Base-by-base conservation (phyloP, 1,284 basidiomycete genomes). In the Pisolithus thermaeus region DNA sequence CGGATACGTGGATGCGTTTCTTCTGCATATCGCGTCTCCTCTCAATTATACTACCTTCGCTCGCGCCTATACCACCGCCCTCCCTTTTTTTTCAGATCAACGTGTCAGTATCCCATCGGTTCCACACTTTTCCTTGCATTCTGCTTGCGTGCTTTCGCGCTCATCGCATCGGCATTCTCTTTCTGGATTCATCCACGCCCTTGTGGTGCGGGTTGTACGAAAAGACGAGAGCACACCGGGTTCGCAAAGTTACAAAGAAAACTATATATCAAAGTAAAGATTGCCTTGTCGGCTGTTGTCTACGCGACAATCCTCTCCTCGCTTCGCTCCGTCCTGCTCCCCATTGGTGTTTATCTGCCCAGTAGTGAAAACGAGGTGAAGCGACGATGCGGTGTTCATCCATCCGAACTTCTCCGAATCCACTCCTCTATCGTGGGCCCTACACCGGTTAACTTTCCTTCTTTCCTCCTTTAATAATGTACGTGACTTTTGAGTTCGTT, bases 141-240 rank as follows among this genome's bases (percentile, higher is more conserved):
- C 59, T 62, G 67, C 72, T 70, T 70, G 68, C 71, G 70, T 71
- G 73, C 73, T 74, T 64, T 75, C 71, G 66, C 71, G 64, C 44
- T 62, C 59, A 65, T 64, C 62, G 66, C 70, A 70, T 58, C 59
- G 58, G 69, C 65, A 67, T 61, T 62, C 57, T 50, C 56, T 47
- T 67, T 63, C 57, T 64, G 69, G 69, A 58, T 60, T 25, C 56
- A 57, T 61, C 49, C 20, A 46, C 54, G 48, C 49, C 36, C 46
- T 35, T 47, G 37, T 49, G 14, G 51, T 63, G 52, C 58, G 67
- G 63, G 56, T 65, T 66, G 64, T 66, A 66, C 50, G 69, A 70
- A 69, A 70, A 56, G 62, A 55, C 35, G 56, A 64, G 58, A 52
- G 61, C 59, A 59, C 50, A 36, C 43, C 35, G 35, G 47, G 51